A percentile compares a stretch with the other conserved stretches of the same genome.
These are phyloP conservation scores for Themeda triandra DNA, from an alignment of 176 grass and related monocot genomes.

Conservation along the genomic window DNA sequence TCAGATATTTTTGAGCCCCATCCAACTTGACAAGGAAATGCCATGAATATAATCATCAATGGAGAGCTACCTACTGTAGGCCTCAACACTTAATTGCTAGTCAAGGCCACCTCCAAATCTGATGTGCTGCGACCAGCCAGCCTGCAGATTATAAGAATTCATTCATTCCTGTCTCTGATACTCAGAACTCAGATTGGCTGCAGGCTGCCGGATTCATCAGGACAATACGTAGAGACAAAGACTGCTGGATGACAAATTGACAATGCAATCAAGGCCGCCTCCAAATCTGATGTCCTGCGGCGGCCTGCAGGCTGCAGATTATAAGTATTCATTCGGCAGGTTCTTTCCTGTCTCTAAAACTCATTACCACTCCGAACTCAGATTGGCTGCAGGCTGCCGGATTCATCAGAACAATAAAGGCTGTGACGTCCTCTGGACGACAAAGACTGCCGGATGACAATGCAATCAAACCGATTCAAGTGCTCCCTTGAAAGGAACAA, in stretches of 20 bases:
- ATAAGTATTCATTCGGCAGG: no score
- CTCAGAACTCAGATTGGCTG: background rate
- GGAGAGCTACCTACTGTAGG: background rate
- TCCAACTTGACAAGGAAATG: background rate
- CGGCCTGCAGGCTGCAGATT: no score
- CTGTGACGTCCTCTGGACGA: background rate
- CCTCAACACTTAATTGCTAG: background rate
- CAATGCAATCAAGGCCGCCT: background rate
- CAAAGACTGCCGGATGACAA: background rate
- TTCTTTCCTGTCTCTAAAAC: background rate
- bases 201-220: constrained; percentile 11
- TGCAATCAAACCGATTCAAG: background rate
- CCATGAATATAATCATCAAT: background rate
- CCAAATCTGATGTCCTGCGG: background rate
- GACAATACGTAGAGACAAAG: background rate
- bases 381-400: background rate
- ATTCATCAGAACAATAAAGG: constrained; percentile 15
- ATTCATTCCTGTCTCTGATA: constrained; percentile 3
- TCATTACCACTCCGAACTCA: background rate
- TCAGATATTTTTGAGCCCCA: background rate
- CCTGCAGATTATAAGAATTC: background rate
- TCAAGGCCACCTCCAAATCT: constrained; percentile 8
- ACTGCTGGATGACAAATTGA: background rate
- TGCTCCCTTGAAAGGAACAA: background rate
- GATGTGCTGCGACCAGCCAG: background rate